Evolutionary conservation across 495 filamentous ascomycete genomes (phyloP), one percentile per base, ranked within the genome.

Genomic region (Penicillium macrosclerotiorum): DNA sequence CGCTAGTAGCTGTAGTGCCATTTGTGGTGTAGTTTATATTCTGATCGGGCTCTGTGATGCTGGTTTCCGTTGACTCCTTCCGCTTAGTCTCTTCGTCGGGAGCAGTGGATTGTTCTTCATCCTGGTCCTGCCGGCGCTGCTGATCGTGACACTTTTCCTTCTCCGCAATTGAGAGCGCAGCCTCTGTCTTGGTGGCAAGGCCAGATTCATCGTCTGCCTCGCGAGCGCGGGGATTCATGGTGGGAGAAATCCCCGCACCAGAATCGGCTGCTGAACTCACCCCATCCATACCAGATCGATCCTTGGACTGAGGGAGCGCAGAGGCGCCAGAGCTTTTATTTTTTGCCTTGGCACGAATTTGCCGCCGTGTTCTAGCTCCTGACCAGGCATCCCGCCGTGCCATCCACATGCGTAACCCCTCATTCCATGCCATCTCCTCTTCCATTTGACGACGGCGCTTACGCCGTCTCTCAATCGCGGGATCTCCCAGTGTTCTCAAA

Each of bases 381-480:
- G 89, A 86, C 93, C 93, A 98, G 12, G 80, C 84, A 68, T 96
- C 81, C 30, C 93, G 78, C 38, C 88, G 72, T 25, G 79, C 79
- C 34, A 81, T 73, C 69, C 85, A 98, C 52, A 81, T 83, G 34
- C 80, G 74, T 30, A 98, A 60, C 0, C 93, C 93, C 16, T 80
- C 71, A 50, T 96, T 97, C 87, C 87, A 94, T 13, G 64, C 59
- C 76, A 88, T 80, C 59, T 97, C 92, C 25, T 86, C 85, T 39
- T 86, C 76, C 41, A 86, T 60, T 24, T 67, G 64, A 8, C 69
- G 75, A 50, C 78, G 72, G 50, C 86, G 72, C 47, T 81, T 79
- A 41, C 76, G 72, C 33, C 83, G 80, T 27, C 79, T 73, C 42
- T 78, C 64, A 42, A 68, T 60, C 4, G 72, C 66, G 24, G 51